Evolutionary conservation across 176 grass and related monocot genomes (phyloP).

Genomic region (Pharus latifolius): DNA sequence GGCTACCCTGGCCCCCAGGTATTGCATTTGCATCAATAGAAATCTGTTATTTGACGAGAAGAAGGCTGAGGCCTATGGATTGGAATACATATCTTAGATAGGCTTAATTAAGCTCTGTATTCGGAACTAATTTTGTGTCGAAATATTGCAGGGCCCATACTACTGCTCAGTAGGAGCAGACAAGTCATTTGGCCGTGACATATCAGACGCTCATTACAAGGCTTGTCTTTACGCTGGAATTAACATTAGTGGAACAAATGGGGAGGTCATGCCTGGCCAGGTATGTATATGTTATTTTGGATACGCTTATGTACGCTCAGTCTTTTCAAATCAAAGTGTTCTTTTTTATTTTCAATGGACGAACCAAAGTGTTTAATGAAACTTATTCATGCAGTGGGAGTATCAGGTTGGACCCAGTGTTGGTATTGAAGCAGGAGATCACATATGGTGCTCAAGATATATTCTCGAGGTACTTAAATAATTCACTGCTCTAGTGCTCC

Average conservation of each 20-base stretch:
- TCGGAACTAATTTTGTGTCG: neutral
- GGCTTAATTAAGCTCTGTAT: neutral
- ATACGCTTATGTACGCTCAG: neutral
- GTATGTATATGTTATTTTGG: conserved; percentile 15
- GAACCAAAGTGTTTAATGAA: conserved; percentile 12
- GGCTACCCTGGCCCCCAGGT: conserved; percentile 98
- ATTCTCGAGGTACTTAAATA: conserved; percentile 79
- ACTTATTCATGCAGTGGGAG: conserved; percentile 78
- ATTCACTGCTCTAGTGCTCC: neutral
- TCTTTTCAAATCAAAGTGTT: neutral
- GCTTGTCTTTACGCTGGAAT: conserved; percentile 94
- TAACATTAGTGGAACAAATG: conserved; percentile 96
- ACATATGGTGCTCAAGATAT: conserved; percentile 97
- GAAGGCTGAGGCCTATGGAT: neutral
- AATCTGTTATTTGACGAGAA: neutral
- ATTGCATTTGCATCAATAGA: conserved; percentile 5
- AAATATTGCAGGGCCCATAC: conserved; percentile 78
- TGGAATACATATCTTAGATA: neutral
- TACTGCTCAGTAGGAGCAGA: conserved; percentile 88
- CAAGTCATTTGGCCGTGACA: conserved; percentile 97
- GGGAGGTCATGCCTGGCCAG: conserved; percentile 99
- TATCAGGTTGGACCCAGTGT: conserved; percentile 99
- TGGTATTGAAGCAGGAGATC: conserved; percentile 91
- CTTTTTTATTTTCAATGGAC: neutral
- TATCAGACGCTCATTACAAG: conserved; percentile 99